Percentiles rank a stretch among this genome's conserved stretches.
Evolutionary conservation across 2,329 filamentous ascomycete genomes (phyloP).

Genomic region (Moelleriella libera): DNA sequence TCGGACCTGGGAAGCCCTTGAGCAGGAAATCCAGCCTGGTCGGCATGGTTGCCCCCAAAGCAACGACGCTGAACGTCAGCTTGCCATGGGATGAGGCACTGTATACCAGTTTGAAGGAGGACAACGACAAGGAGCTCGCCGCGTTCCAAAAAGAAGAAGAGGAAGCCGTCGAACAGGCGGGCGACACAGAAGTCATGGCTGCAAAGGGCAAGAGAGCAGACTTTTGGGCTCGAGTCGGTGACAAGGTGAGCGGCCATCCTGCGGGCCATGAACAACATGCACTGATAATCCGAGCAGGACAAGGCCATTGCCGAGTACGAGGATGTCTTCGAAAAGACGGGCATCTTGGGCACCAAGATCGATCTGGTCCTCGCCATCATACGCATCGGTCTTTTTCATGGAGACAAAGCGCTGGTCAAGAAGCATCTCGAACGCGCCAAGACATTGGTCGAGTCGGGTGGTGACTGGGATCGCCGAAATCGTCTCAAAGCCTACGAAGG

Average conservation of each 20-base stretch:
- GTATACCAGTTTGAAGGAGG: slow-evolving; percentile 62
- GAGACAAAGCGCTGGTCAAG: slow-evolving; percentile 82
- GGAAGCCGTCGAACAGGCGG: slow-evolving; percentile 88
- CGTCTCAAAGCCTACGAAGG: slow-evolving; percentile 97
- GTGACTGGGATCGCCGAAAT: slow-evolving; percentile 97
- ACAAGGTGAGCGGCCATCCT: slow-evolving; percentile 53
- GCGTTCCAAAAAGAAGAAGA: slow-evolving; percentile 75
- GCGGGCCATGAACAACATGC: not conserved
- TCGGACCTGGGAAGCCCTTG: slow-evolving; percentile 39
- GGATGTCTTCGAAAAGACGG: slow-evolving; percentile 91
- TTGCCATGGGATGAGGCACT: slow-evolving; percentile 85
- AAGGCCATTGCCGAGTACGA: slow-evolving; percentile 89
- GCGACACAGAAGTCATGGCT: slow-evolving; percentile 87
- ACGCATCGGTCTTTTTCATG: slow-evolving; percentile 89
- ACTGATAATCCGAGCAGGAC: slow-evolving; percentile 43
- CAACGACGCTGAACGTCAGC: slow-evolving; percentile 47
- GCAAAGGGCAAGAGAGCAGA: slow-evolving; percentile 91
- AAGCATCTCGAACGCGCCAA: slow-evolving; percentile 86
- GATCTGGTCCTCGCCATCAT: slow-evolving; percentile 94
- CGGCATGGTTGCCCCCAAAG: slow-evolving; percentile 63
- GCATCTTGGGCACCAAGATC: slow-evolving; percentile 91
- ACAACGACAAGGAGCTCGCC: slow-evolving; percentile 67
- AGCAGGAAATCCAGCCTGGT: slow-evolving; percentile 56
- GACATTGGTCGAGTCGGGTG: slow-evolving; percentile 81
- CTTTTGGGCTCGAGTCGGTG: slow-evolving; percentile 88